Evolutionary conservation across 257 asterid genomes (phyloP), one percentile per base, ranked within the genome.

Genomic region (Lantana camara): DNA sequence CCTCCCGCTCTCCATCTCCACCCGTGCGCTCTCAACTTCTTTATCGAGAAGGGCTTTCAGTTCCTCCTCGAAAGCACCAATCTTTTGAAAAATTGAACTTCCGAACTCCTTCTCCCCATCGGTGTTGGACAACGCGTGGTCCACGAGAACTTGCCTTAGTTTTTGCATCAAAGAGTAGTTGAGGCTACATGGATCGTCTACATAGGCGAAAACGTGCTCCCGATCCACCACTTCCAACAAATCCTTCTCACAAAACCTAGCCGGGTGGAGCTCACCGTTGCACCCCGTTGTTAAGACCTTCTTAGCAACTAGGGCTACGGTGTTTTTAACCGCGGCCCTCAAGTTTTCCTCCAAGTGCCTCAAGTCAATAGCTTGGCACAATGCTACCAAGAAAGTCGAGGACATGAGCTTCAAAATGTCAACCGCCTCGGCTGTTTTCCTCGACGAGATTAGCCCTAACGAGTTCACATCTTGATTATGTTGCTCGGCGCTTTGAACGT

Each of bases 401-500:
- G 73, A 68, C 81, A 79, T 79, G 23, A 75, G 76, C 63, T 79
- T 79, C 61, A 79, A 7, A 1, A 79, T 64, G 24, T 79, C 81
- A 0, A 79, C 62, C 0, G 84, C 81, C 65, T 79, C 81, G 0
- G 68, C 76, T 15, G 84, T 79, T 20, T 79, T 79, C 6, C 81
- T 49, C 1, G 84, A 50, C 0, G 83, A 79, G 14, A 79, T 79
- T 1, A 79, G 64, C 62, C 83, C 83, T 27, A 79, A 55, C 1
- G 83, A 79, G 76, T 75, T 78, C 72, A 73, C 80, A 34, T 78
- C 83, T 48, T 78, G 83, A 4, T 78, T 75, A 21, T 75, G 80
- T 8, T 75, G 80, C 73, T 75, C 80, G 0, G 80, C 80, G 13
- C 80, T 75, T 9, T 77, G 83, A 8, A 79, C 83, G 9, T 79